Base-by-base conservation (phyloP, 2,329 filamentous ascomycete genomes). In the Talaromyces sp. region DNA sequence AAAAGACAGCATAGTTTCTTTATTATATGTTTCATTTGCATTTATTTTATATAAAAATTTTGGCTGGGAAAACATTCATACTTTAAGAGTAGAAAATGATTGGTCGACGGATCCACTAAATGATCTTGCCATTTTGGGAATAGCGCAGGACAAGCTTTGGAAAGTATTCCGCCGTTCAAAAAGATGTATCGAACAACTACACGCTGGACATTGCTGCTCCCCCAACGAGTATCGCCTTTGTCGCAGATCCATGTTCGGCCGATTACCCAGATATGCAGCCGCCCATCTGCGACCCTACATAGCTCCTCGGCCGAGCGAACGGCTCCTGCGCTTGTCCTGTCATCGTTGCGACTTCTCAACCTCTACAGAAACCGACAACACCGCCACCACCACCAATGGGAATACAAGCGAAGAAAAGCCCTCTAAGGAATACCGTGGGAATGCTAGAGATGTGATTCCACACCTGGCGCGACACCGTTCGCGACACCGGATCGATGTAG, bases 401-500 rank as follows among this genome's bases (percentile, higher is more conserved):
- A 53, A 49, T 4, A 24, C 56, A 50, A 21, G 5, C 11, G 55
- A 58, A 29, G 26, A 43, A 54, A 35, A 46, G 9, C 11, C 43
- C 43, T 46, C 43, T 14, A 3, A 4, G 19, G 19, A n/a, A 11
- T 9, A 7, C 21, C n/a, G 11, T 46, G 26, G 26, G 26, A 27
- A 3, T 27, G 26, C 26, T 27, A 46, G 24, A 24, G 4, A 19
- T 11, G 21, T 11, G 9, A 7, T 24, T 21, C 9, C 43, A 24
- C 8, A 19, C 19, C 11, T 46, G n/a, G 46, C 19, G n/a, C 14
- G 35, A 58, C 41, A 54, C 41, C 51, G 24, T 35, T 26, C 50
- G 24, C 60, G 59, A 35, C 67, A 55, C 55, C 64, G 71, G 4
- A 69, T 77, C 9, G 69, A 68, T 35, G 69, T 75, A 29, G 64